Conservation (phyloP, 768 basidiomycete genomes). For the Russula compacta region DNA sequence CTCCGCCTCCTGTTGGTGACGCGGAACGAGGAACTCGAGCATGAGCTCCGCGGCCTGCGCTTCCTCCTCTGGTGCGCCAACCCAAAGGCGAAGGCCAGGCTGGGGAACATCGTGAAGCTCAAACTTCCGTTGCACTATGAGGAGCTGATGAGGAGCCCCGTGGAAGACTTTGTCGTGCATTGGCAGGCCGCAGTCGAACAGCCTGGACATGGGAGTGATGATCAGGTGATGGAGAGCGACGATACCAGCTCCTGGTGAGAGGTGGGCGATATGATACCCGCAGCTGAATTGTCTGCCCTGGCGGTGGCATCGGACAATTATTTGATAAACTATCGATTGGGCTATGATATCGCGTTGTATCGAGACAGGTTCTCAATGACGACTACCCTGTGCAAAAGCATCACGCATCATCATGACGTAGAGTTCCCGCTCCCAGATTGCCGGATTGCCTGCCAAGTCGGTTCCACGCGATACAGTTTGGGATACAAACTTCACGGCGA, state of each 20-base stretch:
- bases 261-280: neutral
- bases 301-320: neutral
- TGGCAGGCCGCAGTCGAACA: conserved; percentile 7
- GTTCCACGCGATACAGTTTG: no score
- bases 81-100: neutral
- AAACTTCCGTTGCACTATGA: conserved; percentile 2
- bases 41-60: conserved; percentile 5
- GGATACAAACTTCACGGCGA: no score
- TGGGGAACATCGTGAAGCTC: conserved; percentile 4
- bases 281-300: neutral
- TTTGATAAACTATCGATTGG: neutral
- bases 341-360: no score
- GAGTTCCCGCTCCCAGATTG: no score
- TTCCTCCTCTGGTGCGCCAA: conserved; percentile 6
- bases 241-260: neutral
- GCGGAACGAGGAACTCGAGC: conserved; percentile 8
- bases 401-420: neutral
- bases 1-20: conserved; percentile 4
- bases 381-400: neutral
- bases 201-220: neutral
- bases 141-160: conserved; percentile 11
- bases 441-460: no score
- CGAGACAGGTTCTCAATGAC: neutral
- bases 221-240: neutral
- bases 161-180: conserved; percentile 5